Conservation (phyloP, 139 green algal genomes). For the Zygnema cylindricum region DNA sequence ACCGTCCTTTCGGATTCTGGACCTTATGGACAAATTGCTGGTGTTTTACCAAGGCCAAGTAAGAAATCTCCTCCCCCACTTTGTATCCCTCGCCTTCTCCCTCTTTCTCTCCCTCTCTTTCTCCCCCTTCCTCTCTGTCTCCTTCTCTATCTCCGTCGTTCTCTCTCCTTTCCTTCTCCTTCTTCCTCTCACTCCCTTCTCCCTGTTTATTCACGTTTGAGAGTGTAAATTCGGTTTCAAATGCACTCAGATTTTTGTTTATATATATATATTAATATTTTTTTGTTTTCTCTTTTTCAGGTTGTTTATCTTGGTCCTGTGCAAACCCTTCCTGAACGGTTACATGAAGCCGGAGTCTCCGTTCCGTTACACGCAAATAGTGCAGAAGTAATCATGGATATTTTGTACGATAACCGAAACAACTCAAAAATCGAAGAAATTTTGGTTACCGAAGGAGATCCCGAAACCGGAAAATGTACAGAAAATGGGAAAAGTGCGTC, state of each 20-base stretch:
- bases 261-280: too few species aligned
- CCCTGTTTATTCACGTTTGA: too few species aligned
- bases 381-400: slow-evolving; percentile 46
- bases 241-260: too few species aligned
- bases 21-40: slow-evolving; percentile 55
- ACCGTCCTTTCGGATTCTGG: slow-evolving; percentile 71
- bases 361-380: slow-evolving; percentile 31
- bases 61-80: neutral
- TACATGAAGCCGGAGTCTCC: neutral
- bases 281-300: neutral
- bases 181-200: neutral
- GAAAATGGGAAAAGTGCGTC: too few species aligned
- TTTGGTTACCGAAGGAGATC: too few species aligned
- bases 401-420: slow-evolving; percentile 48
- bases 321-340: neutral
- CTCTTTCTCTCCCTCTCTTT: neutral
- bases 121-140: neutral
- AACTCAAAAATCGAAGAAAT: neutral
- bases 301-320: neutral
- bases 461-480: too few species aligned
- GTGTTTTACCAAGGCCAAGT: slow-evolving; percentile 23
- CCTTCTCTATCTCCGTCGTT: neutral
- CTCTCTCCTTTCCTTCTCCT: neutral
- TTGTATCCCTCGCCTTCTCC: neutral
- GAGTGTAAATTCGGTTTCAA: too few species aligned